phyloP scores from a whole-genome alignment of 257 asterid species.

The Solanum habrochaites region DNA sequence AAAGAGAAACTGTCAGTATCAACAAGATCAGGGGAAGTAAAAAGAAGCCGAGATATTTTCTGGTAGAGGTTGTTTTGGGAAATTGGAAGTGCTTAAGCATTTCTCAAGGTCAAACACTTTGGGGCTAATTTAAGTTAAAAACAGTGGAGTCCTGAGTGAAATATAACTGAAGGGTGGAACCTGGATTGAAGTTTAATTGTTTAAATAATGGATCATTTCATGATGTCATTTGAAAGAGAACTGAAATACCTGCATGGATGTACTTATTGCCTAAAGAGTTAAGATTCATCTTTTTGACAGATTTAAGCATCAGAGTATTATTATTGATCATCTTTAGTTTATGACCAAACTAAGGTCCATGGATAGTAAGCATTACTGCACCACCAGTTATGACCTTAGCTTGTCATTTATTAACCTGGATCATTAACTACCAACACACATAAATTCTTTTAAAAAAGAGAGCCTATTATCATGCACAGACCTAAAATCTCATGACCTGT shows the following conservation, averaged over 20 bases:
- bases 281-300: background rate
- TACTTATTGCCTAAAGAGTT: background rate
- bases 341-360: background rate
- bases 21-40: background rate
- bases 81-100: background rate
- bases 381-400: background rate
- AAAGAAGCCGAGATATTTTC: background rate
- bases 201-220: background rate
- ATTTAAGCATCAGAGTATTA: background rate
- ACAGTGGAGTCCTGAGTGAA: background rate
- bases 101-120: background rate
- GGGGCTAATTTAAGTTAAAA: background rate
- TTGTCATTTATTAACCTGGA: background rate
- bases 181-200: background rate
- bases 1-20: background rate
- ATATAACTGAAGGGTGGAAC: background rate
- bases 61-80: background rate
- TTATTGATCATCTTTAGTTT: background rate
- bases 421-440: background rate
- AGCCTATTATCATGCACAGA: background rate
- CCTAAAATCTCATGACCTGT: background rate
- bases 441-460: background rate
- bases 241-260: background rate
- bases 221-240: background rate
- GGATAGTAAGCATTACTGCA: background rate